Conservation (phyloP, 2,329 filamentous ascomycete species). For the Phialophora expanda region DNA sequence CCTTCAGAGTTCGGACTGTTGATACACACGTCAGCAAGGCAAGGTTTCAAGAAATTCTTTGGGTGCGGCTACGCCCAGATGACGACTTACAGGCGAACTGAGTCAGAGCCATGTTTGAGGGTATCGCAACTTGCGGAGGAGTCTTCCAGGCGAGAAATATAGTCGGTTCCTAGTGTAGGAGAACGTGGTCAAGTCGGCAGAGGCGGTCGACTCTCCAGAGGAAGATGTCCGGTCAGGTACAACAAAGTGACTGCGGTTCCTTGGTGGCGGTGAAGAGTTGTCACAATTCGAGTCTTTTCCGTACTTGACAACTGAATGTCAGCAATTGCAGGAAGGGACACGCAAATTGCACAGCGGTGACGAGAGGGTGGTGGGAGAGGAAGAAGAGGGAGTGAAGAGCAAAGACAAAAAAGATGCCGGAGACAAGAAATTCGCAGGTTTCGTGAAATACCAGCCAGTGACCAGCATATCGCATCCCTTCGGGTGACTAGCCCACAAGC, state of each 20-base stretch:
- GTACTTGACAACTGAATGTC: constrained; percentile 60
- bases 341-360: constrained; percentile 41
- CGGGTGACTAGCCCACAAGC: constrained; percentile 9
- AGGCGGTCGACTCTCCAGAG: background rate
- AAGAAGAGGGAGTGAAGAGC: constrained; percentile 32
- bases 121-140: background rate
- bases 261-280: constrained; percentile 34
- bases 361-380: constrained; percentile 37
- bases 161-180: background rate
- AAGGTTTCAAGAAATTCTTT: constrained; percentile 4
- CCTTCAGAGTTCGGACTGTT: constrained; percentile 88
- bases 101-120: constrained; percentile 75
- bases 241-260: constrained; percentile 28
- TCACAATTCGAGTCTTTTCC: constrained; percentile 44
- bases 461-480: constrained; percentile 7
- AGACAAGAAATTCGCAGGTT: constrained; percentile 10
- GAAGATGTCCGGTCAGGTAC: constrained; percentile 35
- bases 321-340: constrained; percentile 46
- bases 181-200: constrained; percentile 3
- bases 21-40: constrained; percentile 24
- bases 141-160: background rate
- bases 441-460: constrained; percentile 18
- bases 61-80: background rate
- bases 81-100: constrained; percentile 79
- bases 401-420: constrained; percentile 19